Evolutionary conservation across 768 basidiomycete genomes (phyloP).

Genomic region (Tricholoma furcatifolium): DNA sequence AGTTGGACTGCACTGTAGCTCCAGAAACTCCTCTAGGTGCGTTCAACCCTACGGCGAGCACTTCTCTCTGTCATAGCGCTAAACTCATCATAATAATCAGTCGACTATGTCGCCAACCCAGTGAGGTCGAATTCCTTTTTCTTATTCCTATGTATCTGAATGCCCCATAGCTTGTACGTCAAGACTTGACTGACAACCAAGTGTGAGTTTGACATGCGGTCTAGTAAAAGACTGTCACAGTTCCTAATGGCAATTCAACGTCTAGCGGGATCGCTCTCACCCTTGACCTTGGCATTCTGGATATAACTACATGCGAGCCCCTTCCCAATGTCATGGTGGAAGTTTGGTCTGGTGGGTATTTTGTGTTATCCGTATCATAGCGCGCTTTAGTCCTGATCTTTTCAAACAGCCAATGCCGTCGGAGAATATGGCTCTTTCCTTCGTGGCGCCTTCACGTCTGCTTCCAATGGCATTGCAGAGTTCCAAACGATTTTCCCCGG

Average conservation of each 20-base stretch:
- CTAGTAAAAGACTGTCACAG: background rate
- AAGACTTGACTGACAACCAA: constrained; percentile 23
- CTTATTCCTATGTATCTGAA: background rate
- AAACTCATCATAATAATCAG: constrained; percentile 3
- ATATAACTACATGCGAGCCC: constrained; percentile 39
- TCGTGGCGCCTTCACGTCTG: constrained; percentile 15
- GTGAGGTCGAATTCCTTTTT: constrained; percentile 3
- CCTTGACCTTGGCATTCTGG: constrained; percentile 38
- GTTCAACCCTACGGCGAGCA: background rate
- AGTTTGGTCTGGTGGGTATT: constrained; percentile 16
- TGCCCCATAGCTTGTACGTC: constrained; percentile 15
- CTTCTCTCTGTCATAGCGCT: background rate
- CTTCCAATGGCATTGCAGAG: constrained; percentile 12
- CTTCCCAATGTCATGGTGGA: constrained; percentile 38
- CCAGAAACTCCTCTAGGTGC: constrained; percentile 20
- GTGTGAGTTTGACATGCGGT: constrained; percentile 9
- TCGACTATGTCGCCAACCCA: constrained; percentile 19
- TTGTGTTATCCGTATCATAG: background rate
- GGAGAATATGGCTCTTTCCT: constrained; percentile 20
- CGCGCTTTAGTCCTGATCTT: background rate
- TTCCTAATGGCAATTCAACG: background rate
- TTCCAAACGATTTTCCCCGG: constrained; percentile 21
- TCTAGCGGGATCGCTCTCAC: constrained; percentile 33
- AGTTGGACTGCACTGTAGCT: constrained; percentile 19
- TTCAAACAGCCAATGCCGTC: constrained; percentile 15